Evolutionary conservation across 2,329 filamentous ascomycete genomes (phyloP).

Genomic region (Cordyceps farinosa): DNA sequence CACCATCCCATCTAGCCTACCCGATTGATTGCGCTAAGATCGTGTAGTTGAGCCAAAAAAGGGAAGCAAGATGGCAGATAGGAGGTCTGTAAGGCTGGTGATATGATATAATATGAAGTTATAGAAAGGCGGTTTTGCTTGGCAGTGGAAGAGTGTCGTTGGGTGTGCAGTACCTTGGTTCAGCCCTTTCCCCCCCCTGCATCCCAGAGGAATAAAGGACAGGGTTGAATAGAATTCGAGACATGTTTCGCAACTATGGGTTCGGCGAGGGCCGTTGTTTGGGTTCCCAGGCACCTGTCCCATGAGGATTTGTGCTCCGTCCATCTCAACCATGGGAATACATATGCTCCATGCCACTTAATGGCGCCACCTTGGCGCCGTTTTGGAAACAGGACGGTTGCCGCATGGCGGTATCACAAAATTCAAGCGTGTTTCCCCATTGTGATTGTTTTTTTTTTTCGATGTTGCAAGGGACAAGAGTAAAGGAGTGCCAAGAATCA

Average conservation of each 20-base stretch:
- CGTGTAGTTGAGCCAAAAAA: not conserved
- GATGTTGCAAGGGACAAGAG: not conserved
- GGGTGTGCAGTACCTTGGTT: not conserved
- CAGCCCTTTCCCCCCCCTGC: not conserved
- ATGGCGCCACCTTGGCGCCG: not conserved
- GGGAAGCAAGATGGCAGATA: not conserved
- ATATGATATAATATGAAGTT: not conserved
- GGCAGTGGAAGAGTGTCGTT: too few species aligned
- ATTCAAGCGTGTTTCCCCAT: too few species aligned
- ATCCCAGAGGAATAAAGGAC: not conserved
- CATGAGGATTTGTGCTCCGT: not conserved
- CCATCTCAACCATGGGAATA: not conserved
- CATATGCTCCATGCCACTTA: not conserved
- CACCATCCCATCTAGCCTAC: slow-evolving; percentile 10
- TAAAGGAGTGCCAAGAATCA: not conserved
- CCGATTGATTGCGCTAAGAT: slow-evolving; percentile 11
- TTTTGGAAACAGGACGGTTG: not conserved
- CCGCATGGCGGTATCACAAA: too few species aligned
- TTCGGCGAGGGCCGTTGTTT: not conserved
- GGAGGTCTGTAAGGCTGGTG: not conserved
- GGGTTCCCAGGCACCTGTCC: not conserved
- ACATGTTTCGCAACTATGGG: slow-evolving; percentile 2
- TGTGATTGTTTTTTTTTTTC: not conserved
- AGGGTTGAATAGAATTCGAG: not conserved
- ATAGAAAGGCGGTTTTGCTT: not conserved